Evolutionary conservation across 768 basidiomycete species (phyloP).

Genomic region (Dentipellis fragilis): DNA sequence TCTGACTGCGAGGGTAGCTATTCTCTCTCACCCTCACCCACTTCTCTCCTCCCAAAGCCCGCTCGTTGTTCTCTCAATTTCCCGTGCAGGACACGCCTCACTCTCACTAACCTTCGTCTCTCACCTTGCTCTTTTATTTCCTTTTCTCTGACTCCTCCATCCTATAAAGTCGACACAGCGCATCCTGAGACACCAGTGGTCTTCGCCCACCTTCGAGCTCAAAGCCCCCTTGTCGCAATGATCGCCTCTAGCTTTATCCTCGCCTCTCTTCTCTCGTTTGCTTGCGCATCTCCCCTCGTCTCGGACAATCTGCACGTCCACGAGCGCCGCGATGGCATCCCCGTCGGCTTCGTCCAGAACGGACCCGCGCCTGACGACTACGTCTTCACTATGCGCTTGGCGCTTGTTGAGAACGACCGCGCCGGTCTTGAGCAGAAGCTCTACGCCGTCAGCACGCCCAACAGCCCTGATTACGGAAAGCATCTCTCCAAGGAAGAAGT

Average conservation of each 20-base stretch:
- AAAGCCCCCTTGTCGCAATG: not conserved
- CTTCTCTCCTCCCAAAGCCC: no score
- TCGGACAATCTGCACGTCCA: not conserved
- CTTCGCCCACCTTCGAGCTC: no score
- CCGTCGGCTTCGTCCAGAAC: not conserved
- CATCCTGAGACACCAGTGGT: no score
- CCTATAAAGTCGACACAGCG: no score
- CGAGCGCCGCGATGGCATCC: not conserved
- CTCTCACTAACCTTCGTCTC: no score
- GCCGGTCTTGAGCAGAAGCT: not conserved
- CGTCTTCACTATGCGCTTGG: not conserved
- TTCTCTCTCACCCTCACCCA: no score
- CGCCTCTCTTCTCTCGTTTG: not conserved
- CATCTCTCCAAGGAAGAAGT: not conserved
- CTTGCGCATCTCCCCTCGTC: not conserved
- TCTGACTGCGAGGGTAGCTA: no score
- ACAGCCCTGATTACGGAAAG: not conserved
- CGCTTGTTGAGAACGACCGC: not conserved
- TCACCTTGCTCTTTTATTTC: no score
- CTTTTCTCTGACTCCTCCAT: no score
- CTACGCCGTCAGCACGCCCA: not conserved
- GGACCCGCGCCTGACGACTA: not conserved
- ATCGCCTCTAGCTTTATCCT: not conserved
- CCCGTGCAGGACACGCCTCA: no score
- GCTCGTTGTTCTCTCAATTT: no score